Percentiles rank a stretch among this genome's conserved stretches.
phyloP scores from a whole-genome alignment of 192 early-diverging fungal genomes.

The Entomortierella lignicola region DNA sequence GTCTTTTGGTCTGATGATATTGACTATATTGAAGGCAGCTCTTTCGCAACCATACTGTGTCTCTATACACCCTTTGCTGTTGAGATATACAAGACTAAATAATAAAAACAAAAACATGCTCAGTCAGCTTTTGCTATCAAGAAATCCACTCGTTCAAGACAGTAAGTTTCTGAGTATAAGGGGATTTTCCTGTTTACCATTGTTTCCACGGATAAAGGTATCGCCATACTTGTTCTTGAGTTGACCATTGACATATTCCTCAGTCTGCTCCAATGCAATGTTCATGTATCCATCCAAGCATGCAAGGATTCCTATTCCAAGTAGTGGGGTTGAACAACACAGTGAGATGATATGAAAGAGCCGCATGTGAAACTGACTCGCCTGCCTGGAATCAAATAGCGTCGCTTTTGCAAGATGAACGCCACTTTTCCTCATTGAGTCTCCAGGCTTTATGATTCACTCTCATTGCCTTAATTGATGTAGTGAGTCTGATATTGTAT shows the following conservation, averaged over 20 bases:
- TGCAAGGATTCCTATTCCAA: conserved; percentile 76
- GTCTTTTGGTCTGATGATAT: background rate
- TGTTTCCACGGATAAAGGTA: conserved; percentile 97
- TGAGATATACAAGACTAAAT: conserved; percentile 46
- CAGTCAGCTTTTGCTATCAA: background rate
- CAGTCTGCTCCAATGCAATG: conserved; percentile 95
- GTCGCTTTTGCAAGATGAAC: background rate
- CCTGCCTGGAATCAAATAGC: background rate
- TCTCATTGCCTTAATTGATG: too few species aligned
- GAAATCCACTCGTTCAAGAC: background rate
- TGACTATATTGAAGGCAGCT: background rate
- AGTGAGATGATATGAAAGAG: background rate
- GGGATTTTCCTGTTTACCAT: conserved; percentile 64
- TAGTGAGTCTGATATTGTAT: conserved; percentile 1
- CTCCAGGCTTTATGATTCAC: too few species aligned
- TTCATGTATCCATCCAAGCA: conserved; percentile 98
- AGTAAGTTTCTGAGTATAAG: background rate
- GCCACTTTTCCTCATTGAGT: too few species aligned
- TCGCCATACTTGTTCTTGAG: conserved; percentile 95
- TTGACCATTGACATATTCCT: conserved; percentile 96
- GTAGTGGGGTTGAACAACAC: background rate
- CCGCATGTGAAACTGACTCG: background rate
- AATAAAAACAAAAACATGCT: background rate
- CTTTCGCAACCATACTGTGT: background rate
- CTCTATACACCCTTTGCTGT: conserved; percentile 24